Evolutionary conservation across 805 yeast species (phyloP), one percentile per base, ranked within the genome.

Genomic region (Saturnispora ahearnii): DNA sequence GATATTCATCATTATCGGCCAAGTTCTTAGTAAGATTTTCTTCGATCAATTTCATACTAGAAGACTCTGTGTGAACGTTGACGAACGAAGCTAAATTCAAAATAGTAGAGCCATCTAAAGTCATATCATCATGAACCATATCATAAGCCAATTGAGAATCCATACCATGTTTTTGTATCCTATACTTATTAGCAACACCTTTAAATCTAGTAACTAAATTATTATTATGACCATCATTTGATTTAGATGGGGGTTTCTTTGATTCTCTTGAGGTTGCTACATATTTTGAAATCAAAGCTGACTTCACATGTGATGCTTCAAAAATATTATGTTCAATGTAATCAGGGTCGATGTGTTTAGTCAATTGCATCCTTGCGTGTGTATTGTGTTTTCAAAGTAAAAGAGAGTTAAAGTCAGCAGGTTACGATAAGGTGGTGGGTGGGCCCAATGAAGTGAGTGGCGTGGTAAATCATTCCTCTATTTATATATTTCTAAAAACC

Each of bases 1-100:
- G 96, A 64, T 89, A 89, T 71, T 89, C 97, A 63, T 90, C 96
- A 58, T 84, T 83, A 66, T 89, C 97, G 8, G 96, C 96, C 60
- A 89, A 72, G 66, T 89, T 89, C 73, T 90, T 89, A 57, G 86
- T 82, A 52, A 88, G 59, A 64, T 89, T 89, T 64, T 86, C 90
- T 26, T 63, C 44, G 49, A 82, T 75, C 56, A 89, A 73, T 55
- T 71, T 70, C 18, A 67, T 66, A 3, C 83, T 79, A 18, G 66
- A 65, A n/a, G 71, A 76, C 49, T 79, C 79, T 22, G 82, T 62
- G 55, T 71, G 75, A 7, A 96, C 89, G 68, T 86, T 87, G 55
- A 89, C 97, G 63, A 89, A 89, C 30, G 91, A 82, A 3, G 97
- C 97, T 64, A 89, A 67, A 64, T 90, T 89, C 63, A 89, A 72